Percentiles rank a stretch among this genome's conserved stretches.
These are phyloP conservation scores for Pythium dissotocum DNA, from an alignment of 352 stramenopile genomes.

Conservation along the genomic window DNA sequence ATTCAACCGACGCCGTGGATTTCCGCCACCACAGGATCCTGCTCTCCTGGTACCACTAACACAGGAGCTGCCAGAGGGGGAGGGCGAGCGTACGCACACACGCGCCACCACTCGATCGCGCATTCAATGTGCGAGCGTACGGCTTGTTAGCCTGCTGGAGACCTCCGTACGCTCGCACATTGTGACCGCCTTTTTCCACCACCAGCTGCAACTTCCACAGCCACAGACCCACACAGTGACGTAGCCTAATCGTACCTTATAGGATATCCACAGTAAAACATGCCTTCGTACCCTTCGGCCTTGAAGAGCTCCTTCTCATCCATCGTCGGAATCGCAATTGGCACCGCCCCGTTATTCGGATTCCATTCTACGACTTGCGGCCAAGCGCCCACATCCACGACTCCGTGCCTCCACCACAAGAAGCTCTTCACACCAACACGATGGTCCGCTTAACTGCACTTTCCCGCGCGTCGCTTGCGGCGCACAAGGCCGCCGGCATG, in stretches of 20 bases:
- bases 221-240: background rate
- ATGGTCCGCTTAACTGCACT: conserved; percentile 2
- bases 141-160: background rate
- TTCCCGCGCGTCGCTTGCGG: background rate
- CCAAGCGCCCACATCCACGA: background rate
- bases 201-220: background rate
- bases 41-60: background rate
- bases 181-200: conserved; percentile 3
- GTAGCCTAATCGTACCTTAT: background rate
- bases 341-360: background rate
- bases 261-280: background rate
- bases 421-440: background rate
- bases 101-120: background rate
- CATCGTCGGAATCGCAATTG: background rate
- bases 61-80: background rate
- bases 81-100: background rate
- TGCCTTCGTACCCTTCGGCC: background rate
- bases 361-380: conserved; percentile 7
- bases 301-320: conserved; percentile 1
- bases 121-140: conserved; percentile 7
- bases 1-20: background rate
- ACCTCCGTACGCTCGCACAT: conserved; percentile 2
- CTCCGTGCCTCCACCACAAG: background rate
- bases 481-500: background rate
- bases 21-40: background rate